Base-by-base conservation (phyloP, 2,329 filamentous ascomycete species). In the Coniochaeta sp. region DNA sequence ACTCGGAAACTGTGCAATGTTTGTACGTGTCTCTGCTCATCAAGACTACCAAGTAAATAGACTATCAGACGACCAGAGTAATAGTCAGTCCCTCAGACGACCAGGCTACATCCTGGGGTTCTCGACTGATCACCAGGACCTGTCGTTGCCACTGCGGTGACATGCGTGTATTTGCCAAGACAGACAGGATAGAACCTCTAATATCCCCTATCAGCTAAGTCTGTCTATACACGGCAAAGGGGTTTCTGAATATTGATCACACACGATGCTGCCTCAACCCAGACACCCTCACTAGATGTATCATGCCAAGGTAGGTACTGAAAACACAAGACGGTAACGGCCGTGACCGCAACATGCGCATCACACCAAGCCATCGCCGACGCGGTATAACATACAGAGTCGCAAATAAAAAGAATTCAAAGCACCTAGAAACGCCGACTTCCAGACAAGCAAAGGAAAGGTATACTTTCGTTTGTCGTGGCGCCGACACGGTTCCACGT, bases 391-490 rank as follows among this genome's bases (percentile, higher is more conserved):
- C 47, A 52, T 52, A 52, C 47, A 52, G 14, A 50, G 7, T 2
- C 30, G 10, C 14, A 30, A 22, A 28, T 17, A 30, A n/a, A 30
- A 19, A 16, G 22, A 14, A 28, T n/a, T 52, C 10, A 28, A 30
- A 30, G 47, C 47, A 24, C 47, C 47, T 52, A 34, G 22, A 32
- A 58, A 57, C 28, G 28, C 44, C 36, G 28, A 12, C n/a, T 55
- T 58, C 30, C 19, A 34, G 44, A 38, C 32, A 55, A 55, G 32
- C 42, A 40, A 52, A 40, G 38, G 30, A 36, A 40, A 19, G 30
- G n/a, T 36, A 57, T 28, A 57, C 22, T 26, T 28, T 34, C 54
- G 17, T 17, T 57, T 19, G 65, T 69, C 67, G 69, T 68, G 68
- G 70, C 59, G 65, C 69, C 30, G 5, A 16, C 22, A 30, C 24